Evolutionary conservation across 1,139 yeast species (phyloP), one percentile per base, ranked within the genome.

Genomic region (Zygosaccharomyces pseudobailii): DNA sequence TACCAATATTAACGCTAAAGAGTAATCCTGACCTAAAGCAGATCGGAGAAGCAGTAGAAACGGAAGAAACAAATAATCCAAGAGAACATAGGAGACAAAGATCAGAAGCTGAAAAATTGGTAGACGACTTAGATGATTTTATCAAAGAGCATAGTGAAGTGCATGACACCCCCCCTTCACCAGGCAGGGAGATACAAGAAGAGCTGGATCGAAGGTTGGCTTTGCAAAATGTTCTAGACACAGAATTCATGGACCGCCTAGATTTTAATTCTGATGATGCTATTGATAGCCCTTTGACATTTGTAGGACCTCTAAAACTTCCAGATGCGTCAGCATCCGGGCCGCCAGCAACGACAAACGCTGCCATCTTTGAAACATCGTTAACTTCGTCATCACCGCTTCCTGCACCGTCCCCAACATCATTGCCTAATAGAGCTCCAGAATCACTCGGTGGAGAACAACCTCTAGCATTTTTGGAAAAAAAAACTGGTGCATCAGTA

Each of bases 31-130:
- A 37, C 13, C 13, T n/a, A 35, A 24, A 36, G 13, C 27, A 17
- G 21, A 23, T 19, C 13, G 30, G 6, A 21, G 31, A 13, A 25
- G 21, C 13, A 20, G 24, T 6, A 19, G 41, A 24, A 6, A 24
- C 42, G 20, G 21, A 24, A 21, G 38, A 20, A 8, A 42, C 19
- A 7, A 1, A 4, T 5, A 13, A 13, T 25, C 13, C 25, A 20
- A 43, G 40, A 17, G 45, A 52, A 22, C 68, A 65, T 43, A 50
- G 52, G 42, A 55, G 67, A 33, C 62, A 63, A 39, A 50, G 54
- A 33, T 65, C 69, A 5, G 62, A 65, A 37, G 65, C 67, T 6
- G 69, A 66, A 42, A 58, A 59, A 40, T 50, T 65, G 23, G 62
- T 62, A 3, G 68, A 64, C 27, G 66, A 66, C 43, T 53, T 66